Evolutionary conservation across 805 yeast genomes (phyloP).

Genomic region (Metschnikowia borealis): DNA sequence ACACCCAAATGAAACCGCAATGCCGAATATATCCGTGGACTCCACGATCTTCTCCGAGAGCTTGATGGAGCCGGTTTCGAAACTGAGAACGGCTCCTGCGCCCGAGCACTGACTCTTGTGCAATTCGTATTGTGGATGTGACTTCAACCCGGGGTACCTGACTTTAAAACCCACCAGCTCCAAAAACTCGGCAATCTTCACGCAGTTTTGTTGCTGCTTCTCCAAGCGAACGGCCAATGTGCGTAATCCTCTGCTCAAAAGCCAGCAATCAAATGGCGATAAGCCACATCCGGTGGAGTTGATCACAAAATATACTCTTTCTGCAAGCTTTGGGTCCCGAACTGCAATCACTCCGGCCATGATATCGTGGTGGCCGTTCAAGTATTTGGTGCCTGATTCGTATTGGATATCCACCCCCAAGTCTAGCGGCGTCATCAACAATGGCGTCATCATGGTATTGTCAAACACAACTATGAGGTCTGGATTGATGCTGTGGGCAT

Average conservation of each 20-base stretch:
- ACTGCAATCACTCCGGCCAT: conserved; percentile 94
- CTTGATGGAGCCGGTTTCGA: conserved; percentile 76
- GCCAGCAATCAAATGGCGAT: conserved; percentile 91
- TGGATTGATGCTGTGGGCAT: conserved; percentile 67
- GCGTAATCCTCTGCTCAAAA: conserved; percentile 80
- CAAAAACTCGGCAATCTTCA: conserved; percentile 70
- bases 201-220: conserved; percentile 81
- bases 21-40: conserved; percentile 71
- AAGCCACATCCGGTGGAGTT: conserved; percentile 90
- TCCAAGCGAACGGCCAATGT: conserved; percentile 84
- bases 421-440: conserved; percentile 78
- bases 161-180: conserved; percentile 68
- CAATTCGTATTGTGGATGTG: conserved; percentile 77
- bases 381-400: conserved; percentile 89
- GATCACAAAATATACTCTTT: conserved; percentile 67
- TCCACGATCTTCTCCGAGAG: conserved; percentile 72
- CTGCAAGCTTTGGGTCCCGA: conserved; percentile 58
- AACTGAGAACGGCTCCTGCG: conserved; percentile 83
- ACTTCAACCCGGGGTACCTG: conserved; percentile 78
- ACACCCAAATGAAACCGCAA: conserved; percentile 92
- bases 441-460: conserved; percentile 96
- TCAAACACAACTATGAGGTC: conserved; percentile 77
- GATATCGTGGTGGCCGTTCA: conserved; percentile 92
- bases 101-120: conserved; percentile 78
- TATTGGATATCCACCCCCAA: conserved; percentile 88